phyloP scores from a whole-genome alignment of 164 flowering plant genomes.

The Piper longum region DNA sequence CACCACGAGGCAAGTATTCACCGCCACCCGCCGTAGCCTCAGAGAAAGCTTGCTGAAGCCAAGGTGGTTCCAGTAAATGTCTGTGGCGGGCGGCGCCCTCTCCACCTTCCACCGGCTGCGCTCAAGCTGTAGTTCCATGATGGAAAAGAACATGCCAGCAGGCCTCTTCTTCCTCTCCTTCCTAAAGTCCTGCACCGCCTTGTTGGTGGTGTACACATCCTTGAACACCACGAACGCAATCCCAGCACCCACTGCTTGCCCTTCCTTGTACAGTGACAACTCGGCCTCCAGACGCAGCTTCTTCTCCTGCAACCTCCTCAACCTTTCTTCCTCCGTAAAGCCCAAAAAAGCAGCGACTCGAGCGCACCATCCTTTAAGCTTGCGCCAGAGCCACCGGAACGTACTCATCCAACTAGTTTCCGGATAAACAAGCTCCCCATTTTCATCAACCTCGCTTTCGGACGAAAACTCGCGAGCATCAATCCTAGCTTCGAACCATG shows the following conservation, averaged over 20 bases:
- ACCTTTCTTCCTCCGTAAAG: slow-evolving; percentile 63
- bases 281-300: slow-evolving; percentile 68
- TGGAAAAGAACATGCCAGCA: slow-evolving; percentile 71
- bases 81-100: slow-evolving; percentile 84
- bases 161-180: slow-evolving; percentile 59
- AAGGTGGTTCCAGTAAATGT: slow-evolving; percentile 92
- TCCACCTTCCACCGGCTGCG: slow-evolving; percentile 94
- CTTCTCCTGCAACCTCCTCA: slow-evolving; percentile 59
- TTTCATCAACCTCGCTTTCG: slow-evolving; percentile 22
- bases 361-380: slow-evolving; percentile 30
- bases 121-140: slow-evolving; percentile 69
- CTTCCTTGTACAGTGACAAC: slow-evolving; percentile 64
- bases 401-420: slow-evolving; percentile 20
- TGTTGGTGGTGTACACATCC: slow-evolving; percentile 87
- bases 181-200: slow-evolving; percentile 81
- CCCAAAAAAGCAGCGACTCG: slow-evolving; percentile 31
- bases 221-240: slow-evolving; percentile 92
- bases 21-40: slow-evolving; percentile 64
- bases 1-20: slow-evolving; percentile 68
- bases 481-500: slow-evolving; percentile 65
- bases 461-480: slow-evolving; percentile 38
- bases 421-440: slow-evolving; percentile 1
- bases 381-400: slow-evolving; percentile 22
- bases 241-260: slow-evolving; percentile 79
- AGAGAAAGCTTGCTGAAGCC: slow-evolving; percentile 65